These are phyloP conservation scores for Erythrophleum ivorense DNA, from an alignment of 331 rosid genomes.

Conservation along the genomic window DNA sequence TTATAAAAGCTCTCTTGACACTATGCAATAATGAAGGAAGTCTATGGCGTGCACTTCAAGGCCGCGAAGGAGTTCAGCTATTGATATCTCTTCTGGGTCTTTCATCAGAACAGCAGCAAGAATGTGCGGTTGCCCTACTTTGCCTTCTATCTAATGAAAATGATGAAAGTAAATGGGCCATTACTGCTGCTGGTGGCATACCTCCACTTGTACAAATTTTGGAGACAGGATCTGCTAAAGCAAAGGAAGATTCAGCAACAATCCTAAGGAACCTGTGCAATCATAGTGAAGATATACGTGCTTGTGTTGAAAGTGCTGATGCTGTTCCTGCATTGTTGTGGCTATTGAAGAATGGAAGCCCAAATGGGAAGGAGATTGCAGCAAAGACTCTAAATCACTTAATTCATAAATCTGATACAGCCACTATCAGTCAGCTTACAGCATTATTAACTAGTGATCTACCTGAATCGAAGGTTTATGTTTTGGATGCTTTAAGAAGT, in stretches of 20 bases:
- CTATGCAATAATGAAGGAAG: conserved; percentile 83
- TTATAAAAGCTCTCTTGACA: conserved; percentile 78
- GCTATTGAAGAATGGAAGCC: conserved; percentile 95
- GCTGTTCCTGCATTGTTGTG: conserved; percentile 96
- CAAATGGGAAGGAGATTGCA: conserved; percentile 96
- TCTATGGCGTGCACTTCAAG: conserved; percentile 91
- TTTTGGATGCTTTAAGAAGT: conserved; percentile 93
- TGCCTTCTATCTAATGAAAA: conserved; percentile 89
- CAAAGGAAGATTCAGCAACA: conserved; percentile 96
- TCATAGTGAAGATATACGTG: conserved; percentile 98
- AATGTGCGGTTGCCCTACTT: conserved; percentile 95
- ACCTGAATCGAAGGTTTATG: conserved; percentile 93
- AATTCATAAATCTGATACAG: conserved; percentile 94
- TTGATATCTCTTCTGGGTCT: conserved; percentile 95
- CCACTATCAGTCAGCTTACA: conserved; percentile 96
- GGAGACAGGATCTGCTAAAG: conserved; percentile 94
- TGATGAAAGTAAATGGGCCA: conserved; percentile 98
- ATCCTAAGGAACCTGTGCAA: conserved; percentile 95
- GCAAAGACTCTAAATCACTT: conserved; percentile 97
- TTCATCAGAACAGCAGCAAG: conserved; percentile 98
- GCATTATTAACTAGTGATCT: conserved; percentile 94
- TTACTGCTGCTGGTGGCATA: conserved; percentile 99
- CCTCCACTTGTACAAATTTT: conserved; percentile 99
- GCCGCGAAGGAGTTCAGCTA: conserved; percentile 96
- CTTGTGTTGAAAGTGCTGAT: conserved; percentile 99